Percentiles rank a stretch among this genome's conserved stretches.
Conservation (phyloP, 371 early-diverging fungal genomes). For the Gilbertella persicaria region DNA sequence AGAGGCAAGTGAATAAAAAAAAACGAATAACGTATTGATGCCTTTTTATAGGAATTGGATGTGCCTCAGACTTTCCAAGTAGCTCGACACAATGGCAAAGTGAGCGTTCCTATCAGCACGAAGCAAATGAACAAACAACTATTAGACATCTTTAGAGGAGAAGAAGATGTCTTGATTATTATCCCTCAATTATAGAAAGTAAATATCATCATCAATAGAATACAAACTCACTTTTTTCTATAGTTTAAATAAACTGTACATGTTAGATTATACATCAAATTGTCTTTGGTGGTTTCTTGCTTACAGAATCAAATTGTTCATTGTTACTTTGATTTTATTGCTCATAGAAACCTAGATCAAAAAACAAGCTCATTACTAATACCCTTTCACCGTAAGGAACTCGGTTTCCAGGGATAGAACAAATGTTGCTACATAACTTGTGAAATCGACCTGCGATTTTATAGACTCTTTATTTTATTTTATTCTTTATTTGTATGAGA, state of each 20-base stretch:
- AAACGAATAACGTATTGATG: not conserved
- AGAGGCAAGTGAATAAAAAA: conserved; percentile 33
- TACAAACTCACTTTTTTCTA: not conserved
- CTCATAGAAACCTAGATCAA: conserved; percentile 15
- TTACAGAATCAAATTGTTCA: too few species aligned
- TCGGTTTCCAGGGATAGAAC: conserved; percentile 12
- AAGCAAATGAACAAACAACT: conserved; percentile 62
- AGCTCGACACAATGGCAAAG: conserved; percentile 63
- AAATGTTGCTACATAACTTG: conserved; percentile 14
- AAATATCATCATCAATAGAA: not conserved
- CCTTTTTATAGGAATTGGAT: conserved; percentile 55
- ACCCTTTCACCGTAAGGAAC: conserved; percentile 10
- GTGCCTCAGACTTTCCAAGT: conserved; percentile 56
- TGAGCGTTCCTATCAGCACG: conserved; percentile 60
- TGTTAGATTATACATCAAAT: too few species aligned
- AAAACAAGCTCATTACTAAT: conserved; percentile 23
- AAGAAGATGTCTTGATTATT: conserved; percentile 56
- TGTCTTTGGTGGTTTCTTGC: too few species aligned
- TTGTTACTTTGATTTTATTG: conserved; percentile 11
- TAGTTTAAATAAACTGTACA: not conserved
- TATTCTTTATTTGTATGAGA: not conserved
- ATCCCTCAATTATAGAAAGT: conserved; percentile 19
- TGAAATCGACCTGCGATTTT: not conserved
- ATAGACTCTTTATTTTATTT: not conserved
- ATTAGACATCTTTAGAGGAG: conserved; percentile 53